A percentile compares a stretch with the other conserved stretches of the same genome.
Conservation (phyloP, 495 filamentous ascomycete species). For the Ramalina peruviana region DNA sequence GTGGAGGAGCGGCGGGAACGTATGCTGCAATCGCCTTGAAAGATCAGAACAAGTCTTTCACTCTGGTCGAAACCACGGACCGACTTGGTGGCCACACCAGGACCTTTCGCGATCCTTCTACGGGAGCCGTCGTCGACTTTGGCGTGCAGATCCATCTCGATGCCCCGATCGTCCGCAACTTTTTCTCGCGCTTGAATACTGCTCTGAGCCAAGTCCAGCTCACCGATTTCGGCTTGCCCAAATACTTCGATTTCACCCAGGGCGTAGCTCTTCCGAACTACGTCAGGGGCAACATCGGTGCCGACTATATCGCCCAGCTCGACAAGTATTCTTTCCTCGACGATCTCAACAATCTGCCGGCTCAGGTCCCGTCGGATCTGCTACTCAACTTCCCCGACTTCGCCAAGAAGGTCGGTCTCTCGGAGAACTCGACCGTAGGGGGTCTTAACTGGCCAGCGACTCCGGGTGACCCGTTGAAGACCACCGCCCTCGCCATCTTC, state of each 20-base stretch:
- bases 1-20: constrained; percentile 33
- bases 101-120: constrained; percentile 7
- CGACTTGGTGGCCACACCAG: constrained; percentile 22
- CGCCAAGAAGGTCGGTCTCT: constrained; percentile 29
- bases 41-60: constrained; percentile 25
- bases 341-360: background rate
- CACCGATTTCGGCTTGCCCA: constrained; percentile 7
- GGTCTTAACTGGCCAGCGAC: too few relatives aligned
- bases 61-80: constrained; percentile 28
- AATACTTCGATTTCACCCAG: constrained; percentile 29
- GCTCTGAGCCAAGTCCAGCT: constrained; percentile 10
- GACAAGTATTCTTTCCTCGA: constrained; percentile 4
- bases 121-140: constrained; percentile 1
- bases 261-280: constrained; percentile 19
- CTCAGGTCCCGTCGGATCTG: constrained; percentile 27
- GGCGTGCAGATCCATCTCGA: constrained; percentile 4
- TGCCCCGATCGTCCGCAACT: constrained; percentile 12
- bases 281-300: background rate
- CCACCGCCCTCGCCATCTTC: too few relatives aligned
- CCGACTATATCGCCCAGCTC: background rate
- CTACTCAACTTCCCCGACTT: constrained; percentile 32
- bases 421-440: too few relatives aligned
- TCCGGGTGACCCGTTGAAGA: too few relatives aligned
- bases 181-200: constrained; percentile 31
- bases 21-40: constrained; percentile 33